These are phyloP conservation scores for Garcia nutans DNA, from an alignment of 345 rosid genomes.

Conservation along the genomic window DNA sequence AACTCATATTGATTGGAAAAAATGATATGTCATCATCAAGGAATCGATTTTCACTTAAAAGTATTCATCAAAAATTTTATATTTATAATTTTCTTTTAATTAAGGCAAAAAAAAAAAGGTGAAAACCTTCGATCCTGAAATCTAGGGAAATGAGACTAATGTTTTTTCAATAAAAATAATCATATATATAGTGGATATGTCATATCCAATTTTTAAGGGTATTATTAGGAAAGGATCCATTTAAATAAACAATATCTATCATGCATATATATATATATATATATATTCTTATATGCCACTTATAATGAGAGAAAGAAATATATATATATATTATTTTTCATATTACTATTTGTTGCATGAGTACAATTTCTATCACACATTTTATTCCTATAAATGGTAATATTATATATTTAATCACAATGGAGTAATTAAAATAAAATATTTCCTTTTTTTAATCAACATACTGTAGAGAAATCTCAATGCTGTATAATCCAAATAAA, in stretches of 20 bases:
- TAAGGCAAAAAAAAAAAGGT: no score
- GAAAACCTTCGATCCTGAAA: background rate
- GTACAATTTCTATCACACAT: no score
- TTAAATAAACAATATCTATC: background rate
- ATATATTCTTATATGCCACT: background rate
- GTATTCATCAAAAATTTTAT: background rate
- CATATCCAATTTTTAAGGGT: background rate
- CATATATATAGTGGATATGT: background rate
- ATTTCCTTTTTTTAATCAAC: no score
- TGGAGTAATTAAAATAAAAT: no score
- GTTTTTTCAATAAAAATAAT: no score
- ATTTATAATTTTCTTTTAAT: background rate
- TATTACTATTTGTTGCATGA: no score
- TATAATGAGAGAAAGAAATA: background rate
- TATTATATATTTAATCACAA: no score
- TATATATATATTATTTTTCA: no score
- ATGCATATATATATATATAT: background rate
- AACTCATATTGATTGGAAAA: slow-evolving; percentile 4
- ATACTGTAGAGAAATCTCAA: no score
- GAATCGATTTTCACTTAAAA: background rate
- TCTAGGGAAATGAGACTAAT: background rate
- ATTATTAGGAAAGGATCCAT: background rate
- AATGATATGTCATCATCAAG: background rate
- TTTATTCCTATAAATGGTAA: no score
- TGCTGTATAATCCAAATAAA: no score